Percentiles rank a stretch among this genome's conserved stretches.
These are phyloP conservation scores for Xanthoconium stramineum DNA, from an alignment of 768 basidiomycete species.

Conservation along the genomic window DNA sequence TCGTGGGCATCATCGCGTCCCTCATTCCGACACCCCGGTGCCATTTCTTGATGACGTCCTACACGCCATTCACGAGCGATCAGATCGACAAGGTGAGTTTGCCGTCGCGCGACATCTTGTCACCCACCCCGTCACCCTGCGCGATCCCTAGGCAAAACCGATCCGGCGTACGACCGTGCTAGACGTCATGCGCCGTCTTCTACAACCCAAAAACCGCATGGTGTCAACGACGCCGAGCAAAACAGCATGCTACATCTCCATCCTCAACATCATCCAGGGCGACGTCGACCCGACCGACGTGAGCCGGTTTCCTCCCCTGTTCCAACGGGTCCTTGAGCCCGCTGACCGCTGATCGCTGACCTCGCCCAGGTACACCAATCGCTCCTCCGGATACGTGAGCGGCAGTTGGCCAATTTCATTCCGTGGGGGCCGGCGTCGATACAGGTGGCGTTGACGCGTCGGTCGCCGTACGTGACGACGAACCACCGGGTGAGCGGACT, in stretches of 20 bases:
- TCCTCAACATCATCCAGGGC: constrained; percentile 97
- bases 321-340: not conserved
- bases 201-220: constrained; percentile 99
- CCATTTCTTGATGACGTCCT: constrained; percentile 98
- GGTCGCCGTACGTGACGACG: constrained; percentile 82
- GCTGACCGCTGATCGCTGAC: not conserved
- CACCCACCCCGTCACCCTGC: no score
- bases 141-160: constrained; percentile 86
- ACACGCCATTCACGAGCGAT: constrained; percentile 97
- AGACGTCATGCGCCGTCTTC: constrained; percentile 95
- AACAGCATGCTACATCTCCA: constrained; percentile 94
- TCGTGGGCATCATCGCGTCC: constrained; percentile 94
- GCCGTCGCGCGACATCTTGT: not conserved
- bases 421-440: constrained; percentile 99
- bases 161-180: constrained; percentile 95
- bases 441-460: constrained; percentile 92
- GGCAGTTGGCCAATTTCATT: constrained; percentile 95
- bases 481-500: constrained; percentile 95
- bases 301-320: constrained; percentile 4
- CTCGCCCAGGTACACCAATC: constrained; percentile 89
- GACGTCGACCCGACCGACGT: constrained; percentile 99
- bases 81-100: constrained; percentile 84
- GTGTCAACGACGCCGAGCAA: constrained; percentile 92
- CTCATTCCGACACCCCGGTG: constrained; percentile 96
- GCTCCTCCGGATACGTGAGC: constrained; percentile 91